Base-by-base conservation (phyloP, 345 rosid species). In the Mangifera indica region DNA sequence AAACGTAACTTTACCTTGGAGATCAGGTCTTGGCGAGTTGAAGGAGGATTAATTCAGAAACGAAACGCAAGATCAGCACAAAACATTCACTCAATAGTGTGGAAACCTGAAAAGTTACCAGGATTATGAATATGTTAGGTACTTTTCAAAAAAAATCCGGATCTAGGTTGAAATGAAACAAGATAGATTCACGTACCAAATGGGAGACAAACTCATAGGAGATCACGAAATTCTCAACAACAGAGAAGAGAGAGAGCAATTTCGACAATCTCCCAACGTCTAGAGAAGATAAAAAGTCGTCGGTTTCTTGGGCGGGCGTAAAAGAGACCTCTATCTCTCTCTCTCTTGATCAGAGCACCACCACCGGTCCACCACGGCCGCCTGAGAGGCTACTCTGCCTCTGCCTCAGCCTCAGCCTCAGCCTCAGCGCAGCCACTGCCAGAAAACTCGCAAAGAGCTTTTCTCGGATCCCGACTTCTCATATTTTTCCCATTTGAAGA, bases 121-220 rank as follows among this genome's bases (percentile, higher is more conserved):
- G 37, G 20, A 17, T 56, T 29, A 29, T 3, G 32, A 29, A 29
- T 29, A 29, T 29, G 32, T 29, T 3, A 29, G 3, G 32, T 29
- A 29, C 1, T 29, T 29, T 29, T 29, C 32, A 70, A n/a, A 15
- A n/a, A 15, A 25, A 25, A 26, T 25, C 4, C 65, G 58, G 73
- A 70, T 70, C 73, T 58, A 45, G n/a, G 2, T 58, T 12, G 72
- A 10, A 57, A 69, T 5, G 66, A 45, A 69, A 60, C 64, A 55
- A 63, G 70, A 62, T 58, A 22, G 73, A 75, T 79, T 78, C 67
- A 65, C 67, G 87, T 61, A 85, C 83, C 81, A 74, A 57, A 46
- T 63, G 76, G 4, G 82, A 63, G 87, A 86, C 92, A 83, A 80
- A 67, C 26, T 72, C 79, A 70, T 84, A n/a, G 84, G 71, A 81